phyloP scores from a whole-genome alignment of 2,329 filamentous ascomycete genomes.

The Cordyceps javanica region DNA sequence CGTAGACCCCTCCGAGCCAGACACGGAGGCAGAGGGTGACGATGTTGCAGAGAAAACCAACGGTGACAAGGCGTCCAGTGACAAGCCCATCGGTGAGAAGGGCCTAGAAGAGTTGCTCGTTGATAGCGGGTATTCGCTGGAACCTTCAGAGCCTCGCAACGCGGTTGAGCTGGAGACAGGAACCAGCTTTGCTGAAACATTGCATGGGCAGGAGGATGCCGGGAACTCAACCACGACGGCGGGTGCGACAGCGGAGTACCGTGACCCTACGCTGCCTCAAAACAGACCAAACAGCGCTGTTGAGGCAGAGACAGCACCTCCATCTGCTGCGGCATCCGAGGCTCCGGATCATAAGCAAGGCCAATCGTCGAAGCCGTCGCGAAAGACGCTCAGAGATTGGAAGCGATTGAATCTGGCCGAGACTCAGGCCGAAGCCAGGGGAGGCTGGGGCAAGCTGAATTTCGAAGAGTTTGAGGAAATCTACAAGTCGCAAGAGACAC shows the following conservation, averaged over 20 bases:
- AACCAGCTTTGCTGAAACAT: conserved; percentile 21
- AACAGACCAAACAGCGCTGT: conserved; percentile 52
- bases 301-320: neutral
- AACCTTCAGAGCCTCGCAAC: conserved; percentile 24
- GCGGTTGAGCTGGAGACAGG: conserved; percentile 27
- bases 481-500: conserved; percentile 61
- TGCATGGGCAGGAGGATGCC: conserved; percentile 1
- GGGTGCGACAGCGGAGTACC: conserved; percentile 23
- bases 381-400: conserved; percentile 38
- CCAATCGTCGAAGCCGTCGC: conserved; percentile 18
- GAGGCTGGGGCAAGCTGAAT: conserved; percentile 73
- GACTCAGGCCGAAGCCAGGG: conserved; percentile 60
- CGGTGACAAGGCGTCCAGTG: neutral
- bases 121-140: conserved; percentile 40
- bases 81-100: conserved; percentile 16
- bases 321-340: neutral
- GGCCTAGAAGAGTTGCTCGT: conserved; percentile 33
- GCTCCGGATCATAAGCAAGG: neutral
- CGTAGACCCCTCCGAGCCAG: conserved; percentile 21
- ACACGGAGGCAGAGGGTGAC: conserved; percentile 21
- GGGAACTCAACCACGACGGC: conserved; percentile 16
- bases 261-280: conserved; percentile 62
- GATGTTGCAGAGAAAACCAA: conserved; percentile 17
- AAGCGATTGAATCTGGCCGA: conserved; percentile 59
- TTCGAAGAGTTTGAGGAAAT: conserved; percentile 74